phyloP scores from a whole-genome alignment of 345 rosid species.

The Salix exigua region DNA sequence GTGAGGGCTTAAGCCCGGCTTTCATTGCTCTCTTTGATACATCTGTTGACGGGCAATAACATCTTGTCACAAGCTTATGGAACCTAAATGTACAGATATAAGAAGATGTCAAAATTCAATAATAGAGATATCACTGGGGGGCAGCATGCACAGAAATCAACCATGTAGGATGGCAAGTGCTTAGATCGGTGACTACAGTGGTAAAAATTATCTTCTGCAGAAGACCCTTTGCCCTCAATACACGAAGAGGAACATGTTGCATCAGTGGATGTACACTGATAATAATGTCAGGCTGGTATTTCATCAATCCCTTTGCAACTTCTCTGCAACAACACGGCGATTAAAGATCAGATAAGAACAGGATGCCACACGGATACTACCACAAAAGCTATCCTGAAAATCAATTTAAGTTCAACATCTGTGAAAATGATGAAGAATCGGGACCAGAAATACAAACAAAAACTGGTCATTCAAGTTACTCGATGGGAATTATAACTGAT shows the following conservation, averaged over 20 bases:
- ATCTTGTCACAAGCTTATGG: constrained; percentile 98
- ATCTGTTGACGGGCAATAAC: constrained; percentile 92
- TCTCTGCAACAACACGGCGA: constrained; percentile 48
- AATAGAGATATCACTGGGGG: background rate
- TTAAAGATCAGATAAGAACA: constrained; percentile 9
- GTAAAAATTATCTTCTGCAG: constrained; percentile 85
- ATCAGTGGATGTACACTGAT: constrained; percentile 95
- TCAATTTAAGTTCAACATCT: background rate
- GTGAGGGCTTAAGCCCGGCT: constrained; percentile 80
- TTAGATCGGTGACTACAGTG: constrained; percentile 88
- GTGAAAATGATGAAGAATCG: background rate
- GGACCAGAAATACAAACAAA: background rate
- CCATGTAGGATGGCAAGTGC: constrained; percentile 99
- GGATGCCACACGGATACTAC: background rate
- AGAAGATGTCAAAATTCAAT: constrained; percentile 9
- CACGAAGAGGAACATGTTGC: constrained; percentile 99
- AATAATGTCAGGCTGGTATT: constrained; percentile 92
- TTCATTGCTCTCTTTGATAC: constrained; percentile 83
- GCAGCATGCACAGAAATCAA: constrained; percentile 24
- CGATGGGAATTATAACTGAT: background rate
- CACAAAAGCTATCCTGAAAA: background rate
- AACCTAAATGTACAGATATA: constrained; percentile 50
- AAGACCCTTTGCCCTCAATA: constrained; percentile 84
- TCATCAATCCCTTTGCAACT: constrained; percentile 95
- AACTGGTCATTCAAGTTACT: background rate